Base-by-base conservation (phyloP, 768 basidiomycete genomes). In the Lentinus tigrinus region DNA sequence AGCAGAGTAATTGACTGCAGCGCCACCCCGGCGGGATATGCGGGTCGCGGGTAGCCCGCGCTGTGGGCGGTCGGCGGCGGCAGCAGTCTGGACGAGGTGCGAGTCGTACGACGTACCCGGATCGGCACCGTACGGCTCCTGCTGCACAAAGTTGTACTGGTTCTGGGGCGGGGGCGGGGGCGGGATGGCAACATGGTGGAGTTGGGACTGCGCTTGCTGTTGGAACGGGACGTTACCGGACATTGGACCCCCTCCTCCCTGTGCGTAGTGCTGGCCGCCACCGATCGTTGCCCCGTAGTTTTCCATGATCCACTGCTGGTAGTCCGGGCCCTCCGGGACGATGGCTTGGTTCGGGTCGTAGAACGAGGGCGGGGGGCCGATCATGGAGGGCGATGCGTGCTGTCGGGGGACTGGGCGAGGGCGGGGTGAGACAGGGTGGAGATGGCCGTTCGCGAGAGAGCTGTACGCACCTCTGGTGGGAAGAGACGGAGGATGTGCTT, bases 331-430 rank as follows among this genome's bases (percentile, higher is more conserved):
- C 36, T 64, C 55, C 27, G 55, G 59, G 38, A 55, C 52, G 36
- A 48, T 46, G 5, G 57, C 63, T 37, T 63, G 55, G 43, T 47
- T 56, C 34, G 63, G 63, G 46, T 65, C 66, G 60, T 59, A 67
- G 40, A 67, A 61, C 19, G 62, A 63, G n/a, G 63, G 63, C 24
- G 62, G 57, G 40, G 57, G 55, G 28, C 58, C 63, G 60, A 65
- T 61, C 61, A 67, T 67, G 42, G 60, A 46, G 44, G 63, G 21
- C 53, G 56, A 38, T 7, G 58, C 21, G 13, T 38, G 56, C 44
- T 27, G 40, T 13, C 31, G 24, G 27, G 36, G 24, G 40, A 51
- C 27, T 37, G 43, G 19, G 23, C 16, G 52, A 19, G 43, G 19
- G 23, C 16, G 52, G 36, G 7, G 28, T 27, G 49, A 46, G 42